A percentile compares a stretch with the other conserved stretches of the same genome.
Conservation (phyloP, 2,329 filamentous ascomycete genomes). For the Macrophomina pseudophaseolina region DNA sequence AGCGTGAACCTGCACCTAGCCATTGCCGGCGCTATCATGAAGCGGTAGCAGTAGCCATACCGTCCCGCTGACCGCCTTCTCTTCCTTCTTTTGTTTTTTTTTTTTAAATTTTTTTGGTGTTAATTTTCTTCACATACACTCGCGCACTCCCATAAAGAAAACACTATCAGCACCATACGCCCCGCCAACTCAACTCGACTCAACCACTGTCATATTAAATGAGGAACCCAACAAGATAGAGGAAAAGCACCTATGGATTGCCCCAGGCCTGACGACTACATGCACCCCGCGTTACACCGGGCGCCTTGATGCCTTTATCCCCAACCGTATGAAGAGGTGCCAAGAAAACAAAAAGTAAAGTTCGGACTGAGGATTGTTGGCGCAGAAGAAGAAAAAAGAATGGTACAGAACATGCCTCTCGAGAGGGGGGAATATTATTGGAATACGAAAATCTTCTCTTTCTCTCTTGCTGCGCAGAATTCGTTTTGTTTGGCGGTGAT, state of each 20-base stretch:
- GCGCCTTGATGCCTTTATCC: constrained; percentile 6
- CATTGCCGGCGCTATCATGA: no score
- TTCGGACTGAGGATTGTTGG: no score
- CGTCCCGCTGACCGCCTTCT: no score
- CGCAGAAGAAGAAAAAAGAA: constrained; percentile 8
- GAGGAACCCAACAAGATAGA: background rate
- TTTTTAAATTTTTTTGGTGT: no score
- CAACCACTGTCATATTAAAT: constrained; percentile 5
- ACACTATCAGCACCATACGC: background rate
- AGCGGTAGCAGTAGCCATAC: no score
- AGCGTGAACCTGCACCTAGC: no score
- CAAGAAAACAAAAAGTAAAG: no score
- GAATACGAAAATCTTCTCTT: constrained; percentile 10
- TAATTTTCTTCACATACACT: background rate
- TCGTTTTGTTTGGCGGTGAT: background rate
- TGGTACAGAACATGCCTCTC: constrained; percentile 9
- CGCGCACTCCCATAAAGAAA: background rate
- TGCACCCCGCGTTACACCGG: background rate
- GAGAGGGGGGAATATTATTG: constrained; percentile 15
- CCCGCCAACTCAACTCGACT: background rate
- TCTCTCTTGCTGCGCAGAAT: background rate
- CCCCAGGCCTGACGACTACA: background rate
- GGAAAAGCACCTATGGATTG: background rate
- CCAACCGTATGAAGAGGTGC: no score
- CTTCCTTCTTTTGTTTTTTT: no score